Percentiles rank a stretch among this genome's conserved stretches.
Conservation (phyloP, 2,329 filamentous ascomycete genomes). For the Penicillium janthinellum region DNA sequence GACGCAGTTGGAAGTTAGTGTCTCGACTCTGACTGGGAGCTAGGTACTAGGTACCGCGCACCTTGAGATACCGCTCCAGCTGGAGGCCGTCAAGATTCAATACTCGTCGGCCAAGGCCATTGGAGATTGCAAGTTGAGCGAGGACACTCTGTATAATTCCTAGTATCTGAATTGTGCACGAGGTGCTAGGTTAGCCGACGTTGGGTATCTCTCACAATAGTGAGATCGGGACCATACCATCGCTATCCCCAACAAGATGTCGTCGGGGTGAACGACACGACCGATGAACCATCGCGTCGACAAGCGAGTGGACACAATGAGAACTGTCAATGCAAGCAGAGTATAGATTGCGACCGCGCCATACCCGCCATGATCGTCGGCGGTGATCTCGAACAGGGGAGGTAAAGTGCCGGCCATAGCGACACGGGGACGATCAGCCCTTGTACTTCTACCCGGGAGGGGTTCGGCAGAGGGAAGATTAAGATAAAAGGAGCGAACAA, state of each 20-base stretch:
- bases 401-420: slow-evolving; percentile 24
- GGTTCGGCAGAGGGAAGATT: slow-evolving; percentile 1
- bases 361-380: slow-evolving; percentile 27
- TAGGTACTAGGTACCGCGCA: neutral
- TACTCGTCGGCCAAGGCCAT: slow-evolving; percentile 22
- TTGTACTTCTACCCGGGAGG: slow-evolving; percentile 2
- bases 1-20: neutral
- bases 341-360: slow-evolving; percentile 25
- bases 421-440: slow-evolving; percentile 4
- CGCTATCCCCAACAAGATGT: slow-evolving; percentile 21
- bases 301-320: slow-evolving; percentile 22
- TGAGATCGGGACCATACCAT: slow-evolving; percentile 8
- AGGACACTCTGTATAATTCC: slow-evolving; percentile 24
- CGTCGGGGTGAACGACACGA: slow-evolving; percentile 23
- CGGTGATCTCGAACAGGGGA: slow-evolving; percentile 25
- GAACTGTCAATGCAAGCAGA: slow-evolving; percentile 18
- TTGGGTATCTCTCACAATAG: neutral
- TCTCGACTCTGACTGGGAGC: neutral
- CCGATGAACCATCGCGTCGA: slow-evolving; percentile 25
- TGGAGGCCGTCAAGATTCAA: slow-evolving; percentile 11
- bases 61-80: slow-evolving; percentile 21
- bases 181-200: neutral
- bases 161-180: slow-evolving; percentile 8
- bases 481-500: neutral
- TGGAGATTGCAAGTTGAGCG: slow-evolving; percentile 24